These are phyloP conservation scores for Microascus cirrosus DNA, from an alignment of 2,329 filamentous ascomycete genomes.

Conservation along the genomic window DNA sequence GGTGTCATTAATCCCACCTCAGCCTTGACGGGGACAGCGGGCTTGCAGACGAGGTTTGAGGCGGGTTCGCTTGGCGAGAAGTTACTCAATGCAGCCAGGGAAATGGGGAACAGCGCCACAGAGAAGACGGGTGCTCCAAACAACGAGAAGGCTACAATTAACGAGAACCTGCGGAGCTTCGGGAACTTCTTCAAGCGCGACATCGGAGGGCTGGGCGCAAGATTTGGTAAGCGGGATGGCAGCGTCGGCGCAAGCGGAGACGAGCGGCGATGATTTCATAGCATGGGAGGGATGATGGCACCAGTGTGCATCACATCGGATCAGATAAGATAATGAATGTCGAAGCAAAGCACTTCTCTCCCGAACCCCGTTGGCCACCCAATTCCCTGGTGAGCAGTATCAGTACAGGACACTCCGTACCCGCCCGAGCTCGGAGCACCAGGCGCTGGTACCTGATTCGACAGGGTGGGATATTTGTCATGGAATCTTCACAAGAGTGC, in stretches of 20 bases:
- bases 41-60: slow-evolving; percentile 56
- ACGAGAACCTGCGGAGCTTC: slow-evolving; percentile 90
- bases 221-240: slow-evolving; percentile 56
- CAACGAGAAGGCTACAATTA: slow-evolving; percentile 57
- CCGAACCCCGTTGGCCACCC: background rate
- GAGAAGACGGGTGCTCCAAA: slow-evolving; percentile 11
- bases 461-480: background rate
- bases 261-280: background rate
- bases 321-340: background rate
- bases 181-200: slow-evolving; percentile 93
- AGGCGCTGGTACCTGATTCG: background rate
- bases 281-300: background rate
- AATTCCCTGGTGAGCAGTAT: background rate
- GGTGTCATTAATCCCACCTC: slow-evolving; percentile 30
- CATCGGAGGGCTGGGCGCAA: slow-evolving; percentile 61
- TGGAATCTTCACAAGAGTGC: background rate
- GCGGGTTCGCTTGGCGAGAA: slow-evolving; percentile 75
- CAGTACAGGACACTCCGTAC: too few relatives aligned
- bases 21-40: slow-evolving; percentile 24
- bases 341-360: background rate
- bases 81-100: slow-evolving; percentile 75
- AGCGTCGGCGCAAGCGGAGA: slow-evolving; percentile 16
- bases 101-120: slow-evolving; percentile 54
- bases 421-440: background rate
- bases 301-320: background rate